Percentiles rank a stretch among this genome's conserved stretches.
phyloP scores from a whole-genome alignment of 2,329 filamentous ascomycete genomes.

The Beauveria bassiana region DNA sequence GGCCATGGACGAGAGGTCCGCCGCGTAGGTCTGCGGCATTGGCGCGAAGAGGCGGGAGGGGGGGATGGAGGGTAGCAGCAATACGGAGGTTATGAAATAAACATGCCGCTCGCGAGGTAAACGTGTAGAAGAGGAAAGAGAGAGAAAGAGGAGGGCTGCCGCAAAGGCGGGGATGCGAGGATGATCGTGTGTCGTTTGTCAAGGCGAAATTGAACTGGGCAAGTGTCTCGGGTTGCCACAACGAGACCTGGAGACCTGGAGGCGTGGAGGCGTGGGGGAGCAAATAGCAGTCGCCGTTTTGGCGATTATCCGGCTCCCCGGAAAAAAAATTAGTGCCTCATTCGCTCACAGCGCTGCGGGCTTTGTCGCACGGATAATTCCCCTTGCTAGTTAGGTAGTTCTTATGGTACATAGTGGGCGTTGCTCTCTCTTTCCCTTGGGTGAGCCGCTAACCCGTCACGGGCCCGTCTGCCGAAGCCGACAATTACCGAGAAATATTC shows the following conservation, averaged over 20 bases:
- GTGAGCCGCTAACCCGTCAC: neutral
- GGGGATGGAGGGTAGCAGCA: neutral
- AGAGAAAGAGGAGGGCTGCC: neutral
- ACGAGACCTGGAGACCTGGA: neutral
- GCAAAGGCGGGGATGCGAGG: neutral
- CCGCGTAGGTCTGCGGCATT: conserved; percentile 34
- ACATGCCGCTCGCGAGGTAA: neutral
- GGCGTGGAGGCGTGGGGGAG: neutral
- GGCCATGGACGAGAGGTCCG: conserved; percentile 53
- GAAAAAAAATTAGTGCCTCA: conserved; percentile 12
- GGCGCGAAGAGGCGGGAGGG: conserved; percentile 13
- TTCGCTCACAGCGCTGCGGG: neutral
- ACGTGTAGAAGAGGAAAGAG: neutral
- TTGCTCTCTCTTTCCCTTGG: neutral
- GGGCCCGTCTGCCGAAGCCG: conserved; percentile 2
- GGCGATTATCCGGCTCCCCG: conserved; percentile 7
- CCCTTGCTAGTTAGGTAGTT: neutral
- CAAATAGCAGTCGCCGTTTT: conserved; percentile 8
- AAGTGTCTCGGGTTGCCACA: conserved; percentile 1
- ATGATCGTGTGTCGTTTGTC: neutral
- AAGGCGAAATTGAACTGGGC: neutral
- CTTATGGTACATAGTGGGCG: too few relatives aligned
- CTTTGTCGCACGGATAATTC: neutral
- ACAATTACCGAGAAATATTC: conserved; percentile 9
- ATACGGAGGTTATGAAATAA: neutral